These are phyloP conservation scores for Cenococcum geophilum DNA, from an alignment of 495 filamentous ascomycete species.

Conservation along the genomic window DNA sequence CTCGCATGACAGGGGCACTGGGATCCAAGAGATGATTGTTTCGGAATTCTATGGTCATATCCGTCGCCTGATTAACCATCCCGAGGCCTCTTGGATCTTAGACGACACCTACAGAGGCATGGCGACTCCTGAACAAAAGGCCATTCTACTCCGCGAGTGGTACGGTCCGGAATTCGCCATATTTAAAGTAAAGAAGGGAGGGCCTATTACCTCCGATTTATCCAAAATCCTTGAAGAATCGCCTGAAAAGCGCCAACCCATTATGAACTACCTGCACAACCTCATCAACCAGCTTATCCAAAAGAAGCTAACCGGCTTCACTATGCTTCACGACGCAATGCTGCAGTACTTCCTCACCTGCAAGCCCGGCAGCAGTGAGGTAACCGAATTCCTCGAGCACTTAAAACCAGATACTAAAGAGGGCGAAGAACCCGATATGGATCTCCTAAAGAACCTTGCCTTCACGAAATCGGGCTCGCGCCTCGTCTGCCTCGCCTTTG, in stretches of 20 bases:
- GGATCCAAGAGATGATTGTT: slow-evolving; percentile 79
- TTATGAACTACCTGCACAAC: slow-evolving; percentile 76
- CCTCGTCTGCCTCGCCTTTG: slow-evolving; percentile 72
- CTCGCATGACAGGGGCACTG: slow-evolving; percentile 48
- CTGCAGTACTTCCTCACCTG: slow-evolving; percentile 86
- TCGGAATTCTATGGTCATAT: slow-evolving; percentile 93
- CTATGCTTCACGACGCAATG: slow-evolving; percentile 96
- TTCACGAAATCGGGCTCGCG: slow-evolving; percentile 86
- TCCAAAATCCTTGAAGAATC: slow-evolving; percentile 62
- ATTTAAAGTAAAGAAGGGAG: slow-evolving; percentile 54
- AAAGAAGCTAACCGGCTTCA: slow-evolving; percentile 93
- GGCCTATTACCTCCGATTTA: slow-evolving; percentile 53
- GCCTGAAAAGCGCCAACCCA: slow-evolving; percentile 77
- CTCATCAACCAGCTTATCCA: slow-evolving; percentile 85
- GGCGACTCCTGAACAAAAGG: slow-evolving; percentile 77
- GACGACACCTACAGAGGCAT: slow-evolving; percentile 90
- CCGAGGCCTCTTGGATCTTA: slow-evolving; percentile 92
- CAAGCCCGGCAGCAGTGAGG: slow-evolving; percentile 66
- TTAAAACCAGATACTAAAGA: slow-evolving; percentile 65
- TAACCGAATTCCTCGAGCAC: slow-evolving; percentile 80
- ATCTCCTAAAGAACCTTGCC: slow-evolving; percentile 86
- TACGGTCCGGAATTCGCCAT: slow-evolving; percentile 91
- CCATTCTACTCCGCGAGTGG: slow-evolving; percentile 83
- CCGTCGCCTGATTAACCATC: slow-evolving; percentile 85
- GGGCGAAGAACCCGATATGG: slow-evolving; percentile 57